Evolutionary conservation across 768 basidiomycete genomes (phyloP), one percentile per base, ranked within the genome.

Genomic region (Xanthoconium purpureum): DNA sequence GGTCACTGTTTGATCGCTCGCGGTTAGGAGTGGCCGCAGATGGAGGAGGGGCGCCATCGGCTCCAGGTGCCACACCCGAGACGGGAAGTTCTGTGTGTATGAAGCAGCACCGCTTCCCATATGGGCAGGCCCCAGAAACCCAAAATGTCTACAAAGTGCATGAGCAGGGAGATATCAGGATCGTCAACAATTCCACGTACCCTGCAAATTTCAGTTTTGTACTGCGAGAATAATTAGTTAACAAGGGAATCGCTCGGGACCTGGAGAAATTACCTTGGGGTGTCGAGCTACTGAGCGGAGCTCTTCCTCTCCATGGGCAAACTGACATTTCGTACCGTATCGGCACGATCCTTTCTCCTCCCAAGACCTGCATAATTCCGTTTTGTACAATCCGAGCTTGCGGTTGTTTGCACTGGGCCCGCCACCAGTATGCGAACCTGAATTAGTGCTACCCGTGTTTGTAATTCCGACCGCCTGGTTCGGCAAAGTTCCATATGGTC

Each of bases 151-250:
- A 64, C 11, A 38, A 28, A 56, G 29, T 6, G 35, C 65, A 46
- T 61, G 55, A 61, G 55, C 36, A 61, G 52, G 36, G 24, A 7
- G 24, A 6, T 6, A 29, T 36, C 32, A 50, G 49, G 33, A 29
- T 15, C 9, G 39, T 42, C 9, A 8, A 46, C 17, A 8, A 43
- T 38, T 15, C 24, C 7, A 73, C 84, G 61, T 65, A 92, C 90
- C 76, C 91, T 84, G 71, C 92, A 95, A 61, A 94, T 92, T 73
- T 95, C 92, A 11, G 93, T 94, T 74, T 95, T 95, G 74, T 94
- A 94, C 91, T 90, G 66, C 18, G 50, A 54, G 52, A 30, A 60
- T 35, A 35, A 60, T 45, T 60, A 49, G 43, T 71, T 37, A 70
- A 60, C 37, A 47, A 56, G 28, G 53, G 45, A 37, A 47, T 54